Percentiles rank a stretch among this genome's conserved stretches.
These are phyloP conservation scores for Rubia peregrina DNA, from an alignment of 305 asterid genomes.

Conservation along the genomic window DNA sequence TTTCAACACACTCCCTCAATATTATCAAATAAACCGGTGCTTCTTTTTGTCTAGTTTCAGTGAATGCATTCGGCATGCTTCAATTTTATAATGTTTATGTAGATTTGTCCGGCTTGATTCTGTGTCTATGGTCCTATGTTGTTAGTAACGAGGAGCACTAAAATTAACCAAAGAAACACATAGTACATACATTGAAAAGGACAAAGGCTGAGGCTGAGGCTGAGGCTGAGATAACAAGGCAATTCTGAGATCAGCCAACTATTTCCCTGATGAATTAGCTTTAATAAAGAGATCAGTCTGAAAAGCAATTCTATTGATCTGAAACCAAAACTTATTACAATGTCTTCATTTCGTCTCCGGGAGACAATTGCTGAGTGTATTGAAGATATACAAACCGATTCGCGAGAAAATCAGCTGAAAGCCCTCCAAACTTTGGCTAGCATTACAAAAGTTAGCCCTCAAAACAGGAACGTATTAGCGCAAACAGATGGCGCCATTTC, in stretches of 20 bases:
- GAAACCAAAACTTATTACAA: not conserved
- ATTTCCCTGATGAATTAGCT: not conserved
- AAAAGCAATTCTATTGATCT: not conserved
- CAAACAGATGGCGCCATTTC: conserved; percentile 49
- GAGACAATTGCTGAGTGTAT: conserved; percentile 48
- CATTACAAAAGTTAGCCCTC: conserved; percentile 68
- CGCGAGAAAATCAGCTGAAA: conserved; percentile 24
- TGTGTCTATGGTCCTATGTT: not conserved
- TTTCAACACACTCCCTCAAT: not conserved
- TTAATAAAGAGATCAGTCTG: not conserved
- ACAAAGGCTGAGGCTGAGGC: not conserved
- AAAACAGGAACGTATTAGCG: conserved; percentile 51
- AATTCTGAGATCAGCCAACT: not conserved
- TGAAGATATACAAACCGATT: conserved; percentile 31
- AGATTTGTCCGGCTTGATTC: not conserved
- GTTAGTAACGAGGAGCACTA: not conserved
- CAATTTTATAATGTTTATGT: not conserved
- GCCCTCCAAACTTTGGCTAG: conserved; percentile 52
- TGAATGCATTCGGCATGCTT: not conserved
- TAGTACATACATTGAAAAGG: not conserved
- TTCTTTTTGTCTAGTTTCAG: not conserved
- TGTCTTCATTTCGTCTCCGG: conserved; percentile 21
- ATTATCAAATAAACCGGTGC: not conserved
- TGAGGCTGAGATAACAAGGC: conserved; percentile 3
- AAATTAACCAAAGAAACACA: not conserved